Percentiles rank a stretch among this genome's conserved stretches.
Evolutionary conservation across 768 basidiomycete genomes (phyloP).

Genomic region (Macrolepiota albuminosa): DNA sequence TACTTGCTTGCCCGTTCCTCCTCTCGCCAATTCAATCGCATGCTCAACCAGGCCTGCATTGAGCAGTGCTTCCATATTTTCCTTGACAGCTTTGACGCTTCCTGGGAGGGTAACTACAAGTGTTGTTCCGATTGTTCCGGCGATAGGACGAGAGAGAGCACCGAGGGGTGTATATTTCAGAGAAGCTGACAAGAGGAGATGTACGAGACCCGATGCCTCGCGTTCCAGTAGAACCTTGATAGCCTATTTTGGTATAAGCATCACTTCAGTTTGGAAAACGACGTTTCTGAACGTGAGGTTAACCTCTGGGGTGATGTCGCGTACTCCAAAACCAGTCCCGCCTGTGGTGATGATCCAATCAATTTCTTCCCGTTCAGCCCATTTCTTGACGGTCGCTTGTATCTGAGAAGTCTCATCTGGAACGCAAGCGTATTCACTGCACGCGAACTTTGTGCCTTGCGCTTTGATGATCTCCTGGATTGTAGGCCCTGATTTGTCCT

Average conservation of each 20-base stretch:
- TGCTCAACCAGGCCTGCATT: slow-evolving; percentile 55
- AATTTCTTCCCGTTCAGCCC: slow-evolving; percentile 39
- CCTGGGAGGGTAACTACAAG: slow-evolving; percentile 82
- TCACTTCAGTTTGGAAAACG: neutral
- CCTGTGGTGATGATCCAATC: slow-evolving; percentile 83
- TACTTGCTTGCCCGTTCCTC: slow-evolving; percentile 57
- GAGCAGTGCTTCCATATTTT: slow-evolving; percentile 65
- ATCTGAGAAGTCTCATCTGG: slow-evolving; percentile 62
- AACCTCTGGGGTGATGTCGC: slow-evolving; percentile 85
- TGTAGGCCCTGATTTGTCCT: slow-evolving; percentile 64
- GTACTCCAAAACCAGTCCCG: slow-evolving; percentile 80
- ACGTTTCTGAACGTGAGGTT: neutral
- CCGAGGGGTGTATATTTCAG: slow-evolving; percentile 74
- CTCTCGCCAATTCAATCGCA: slow-evolving; percentile 67
- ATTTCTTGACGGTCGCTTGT: slow-evolving; percentile 38
- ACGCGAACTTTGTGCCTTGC: slow-evolving; percentile 28
- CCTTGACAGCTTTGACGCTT: slow-evolving; percentile 79
- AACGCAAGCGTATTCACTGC: slow-evolving; percentile 42
- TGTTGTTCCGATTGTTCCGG: slow-evolving; percentile 62
- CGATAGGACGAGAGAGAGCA: slow-evolving; percentile 78
- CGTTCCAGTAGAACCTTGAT: slow-evolving; percentile 62
- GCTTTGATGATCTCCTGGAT: slow-evolving; percentile 46
- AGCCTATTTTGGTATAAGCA: slow-evolving; percentile 32
- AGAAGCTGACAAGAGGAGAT: slow-evolving; percentile 65
- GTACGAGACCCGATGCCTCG: slow-evolving; percentile 66